Conservation (phyloP, 352 stramenopile species). For the Globisporangium iwayamae region DNA sequence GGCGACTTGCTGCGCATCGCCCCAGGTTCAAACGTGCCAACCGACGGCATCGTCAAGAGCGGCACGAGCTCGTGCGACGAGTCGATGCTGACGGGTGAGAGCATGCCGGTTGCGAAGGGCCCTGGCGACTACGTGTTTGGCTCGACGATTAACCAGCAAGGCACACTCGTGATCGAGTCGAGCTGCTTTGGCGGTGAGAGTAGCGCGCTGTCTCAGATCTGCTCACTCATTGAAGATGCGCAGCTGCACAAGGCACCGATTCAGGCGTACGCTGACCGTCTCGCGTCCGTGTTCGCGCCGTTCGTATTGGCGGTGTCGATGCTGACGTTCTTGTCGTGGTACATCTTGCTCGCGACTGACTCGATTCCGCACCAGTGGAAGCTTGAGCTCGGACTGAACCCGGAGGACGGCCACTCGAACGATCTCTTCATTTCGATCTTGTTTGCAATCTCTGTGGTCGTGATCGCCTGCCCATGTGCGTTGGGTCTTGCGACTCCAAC, state of each 20-base stretch:
- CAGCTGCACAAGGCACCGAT: slow-evolving; percentile 87
- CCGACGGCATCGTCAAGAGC: slow-evolving; percentile 74
- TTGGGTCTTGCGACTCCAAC: slow-evolving; percentile 81
- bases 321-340: slow-evolving; percentile 62
- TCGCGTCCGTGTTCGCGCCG: slow-evolving; percentile 63
- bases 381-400: slow-evolving; percentile 42
- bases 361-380: slow-evolving; percentile 52
- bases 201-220: slow-evolving; percentile 71
- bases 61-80: slow-evolving; percentile 71
- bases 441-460: slow-evolving; percentile 86
- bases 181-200: slow-evolving; percentile 70
- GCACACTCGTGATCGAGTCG: slow-evolving; percentile 82
- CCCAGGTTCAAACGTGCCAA: slow-evolving; percentile 75
- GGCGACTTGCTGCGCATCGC: slow-evolving; percentile 69
- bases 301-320: slow-evolving; percentile 60
- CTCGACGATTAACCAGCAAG: slow-evolving; percentile 81
- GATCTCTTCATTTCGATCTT: slow-evolving; percentile 73
- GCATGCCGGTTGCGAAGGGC: slow-evolving; percentile 83
- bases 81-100: slow-evolving; percentile 85
- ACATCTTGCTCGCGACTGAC: slow-evolving; percentile 42
- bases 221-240: slow-evolving; percentile 83
- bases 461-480: slow-evolving; percentile 86
- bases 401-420: slow-evolving; percentile 50
- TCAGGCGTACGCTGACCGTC: slow-evolving; percentile 76
- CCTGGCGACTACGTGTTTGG: slow-evolving; percentile 80